phyloP scores from a whole-genome alignment of 768 basidiomycete species.

The Epithele typhae region DNA sequence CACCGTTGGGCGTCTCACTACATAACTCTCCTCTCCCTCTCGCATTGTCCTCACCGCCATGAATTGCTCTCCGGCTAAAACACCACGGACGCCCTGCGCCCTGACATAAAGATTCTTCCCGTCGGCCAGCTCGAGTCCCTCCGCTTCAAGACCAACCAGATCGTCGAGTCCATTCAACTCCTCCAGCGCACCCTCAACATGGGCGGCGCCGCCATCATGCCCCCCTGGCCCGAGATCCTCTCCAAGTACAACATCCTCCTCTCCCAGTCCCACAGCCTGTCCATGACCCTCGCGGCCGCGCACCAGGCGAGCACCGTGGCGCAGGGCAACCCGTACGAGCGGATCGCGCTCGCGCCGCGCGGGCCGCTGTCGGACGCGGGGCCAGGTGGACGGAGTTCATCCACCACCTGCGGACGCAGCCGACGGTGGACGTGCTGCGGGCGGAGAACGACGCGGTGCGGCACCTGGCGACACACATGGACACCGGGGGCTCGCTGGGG shows the following conservation, averaged over 20 bases:
- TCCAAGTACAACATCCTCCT: constrained; percentile 83
- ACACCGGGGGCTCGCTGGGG: constrained; percentile 23
- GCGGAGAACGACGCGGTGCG: constrained; percentile 71
- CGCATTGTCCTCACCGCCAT: no score
- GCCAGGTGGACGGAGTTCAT: constrained; percentile 75
- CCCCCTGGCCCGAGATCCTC: constrained; percentile 81
- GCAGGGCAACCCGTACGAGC: constrained; percentile 50
- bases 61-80: no score
- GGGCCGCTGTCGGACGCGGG: constrained; percentile 51
- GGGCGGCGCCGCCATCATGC: constrained; percentile 56
- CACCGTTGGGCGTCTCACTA: no score
- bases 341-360: constrained; percentile 55
- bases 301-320: constrained; percentile 12
- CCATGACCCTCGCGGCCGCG: constrained; percentile 50
- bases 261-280: constrained; percentile 78
- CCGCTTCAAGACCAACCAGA: constrained; percentile 71
- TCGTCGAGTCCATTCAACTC: constrained; percentile 69
- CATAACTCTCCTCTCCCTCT: no score
- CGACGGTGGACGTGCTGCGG: constrained; percentile 70
- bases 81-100: no score
- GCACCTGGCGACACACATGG: constrained; percentile 63
- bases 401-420: constrained; percentile 72
- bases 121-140: constrained; percentile 72
- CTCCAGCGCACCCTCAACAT: constrained; percentile 62
- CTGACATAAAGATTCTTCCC: constrained; percentile 41